Evolutionary conservation across 768 basidiomycete species (phyloP), one percentile per base, ranked within the genome.

Genomic region (Infundibulicybe gibba): DNA sequence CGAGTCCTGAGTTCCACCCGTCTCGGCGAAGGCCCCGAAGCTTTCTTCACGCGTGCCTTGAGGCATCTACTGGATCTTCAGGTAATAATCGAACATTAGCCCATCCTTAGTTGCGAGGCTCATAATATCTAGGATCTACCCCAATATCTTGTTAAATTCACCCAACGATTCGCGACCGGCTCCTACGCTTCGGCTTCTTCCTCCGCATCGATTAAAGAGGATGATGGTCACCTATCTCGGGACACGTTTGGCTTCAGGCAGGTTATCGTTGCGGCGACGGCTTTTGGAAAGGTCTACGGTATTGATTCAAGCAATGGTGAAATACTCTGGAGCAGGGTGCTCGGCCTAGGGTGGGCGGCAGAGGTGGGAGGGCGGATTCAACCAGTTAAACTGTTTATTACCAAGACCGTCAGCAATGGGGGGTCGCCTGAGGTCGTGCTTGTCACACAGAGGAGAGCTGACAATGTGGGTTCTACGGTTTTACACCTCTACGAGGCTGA

Each of bases 171-270:
- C 62, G 75, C 78, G 2, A 83, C 83, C 0, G 83, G 85, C 15
- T 80, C 79, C 0, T 85, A 82, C 54, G 79, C 74, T 2, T 75
- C 81, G 1, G 69, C 73, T 3, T 69, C 67, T 32, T 71, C 65
- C 16, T 60, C 64, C 32, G 65, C 58, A 25, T 48, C 64, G 9
- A 43, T 64, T 16, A 57, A 69, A 6, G 61, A 69, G 17, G 61
- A 63, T 13, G 51, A 59, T 30, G 70, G 67, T 17, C 48, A 65
- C 0, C 69, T 85, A 0, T 67, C 72, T 48, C 80, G 90, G 4
- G 92, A 94, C 57, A 64, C 83, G 0, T 95, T 94, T 60, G 93
- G 92, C 0, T 91, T 97, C 66, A 76, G 86, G 32, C 90, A 97
- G 59, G 63, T 97, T 21, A 77, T 94, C 39, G 77, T 95, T 3